Percentiles rank a stretch among this genome's conserved stretches.
These are phyloP conservation scores for Albugo laibachii DNA, from an alignment of 352 stramenopile genomes.

Conservation along the genomic window DNA sequence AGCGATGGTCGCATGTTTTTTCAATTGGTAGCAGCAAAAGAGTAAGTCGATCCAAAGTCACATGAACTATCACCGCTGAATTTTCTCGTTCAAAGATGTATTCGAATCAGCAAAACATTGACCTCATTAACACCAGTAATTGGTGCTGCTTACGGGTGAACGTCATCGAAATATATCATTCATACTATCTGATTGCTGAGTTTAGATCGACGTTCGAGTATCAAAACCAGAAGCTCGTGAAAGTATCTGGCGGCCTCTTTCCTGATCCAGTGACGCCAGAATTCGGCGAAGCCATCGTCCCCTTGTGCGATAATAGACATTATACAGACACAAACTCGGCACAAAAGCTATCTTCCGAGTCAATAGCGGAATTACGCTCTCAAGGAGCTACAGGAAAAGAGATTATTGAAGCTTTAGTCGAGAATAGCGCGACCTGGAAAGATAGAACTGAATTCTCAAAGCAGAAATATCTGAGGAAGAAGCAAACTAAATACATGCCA, in stretches of 20 bases:
- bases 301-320: slow-evolving; percentile 52
- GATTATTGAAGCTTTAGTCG: slow-evolving; percentile 85
- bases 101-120: slow-evolving; percentile 70
- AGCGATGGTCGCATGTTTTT: slow-evolving; percentile 76
- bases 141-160: slow-evolving; percentile 46
- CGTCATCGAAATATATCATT: not conserved
- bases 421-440: slow-evolving; percentile 89
- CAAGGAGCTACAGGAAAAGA: slow-evolving; percentile 48
- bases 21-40: slow-evolving; percentile 42
- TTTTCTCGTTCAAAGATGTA: slow-evolving; percentile 12
- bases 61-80: not conserved
- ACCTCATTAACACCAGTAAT: slow-evolving; percentile 44
- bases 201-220: slow-evolving; percentile 59
- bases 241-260: slow-evolving; percentile 53
- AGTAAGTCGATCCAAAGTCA: slow-evolving; percentile 14
- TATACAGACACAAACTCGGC: slow-evolving; percentile 76
- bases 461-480: slow-evolving; percentile 93
- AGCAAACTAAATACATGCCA: slow-evolving; percentile 87
- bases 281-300: slow-evolving; percentile 58
- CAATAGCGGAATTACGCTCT: slow-evolving; percentile 49
- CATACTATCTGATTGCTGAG: not conserved
- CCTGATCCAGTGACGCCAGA: slow-evolving; percentile 64
- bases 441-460: slow-evolving; percentile 91
- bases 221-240: slow-evolving; percentile 59
- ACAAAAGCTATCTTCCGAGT: slow-evolving; percentile 46